Conservation (phyloP, 1,139 yeast species). For the Geotrichum reessii region DNA sequence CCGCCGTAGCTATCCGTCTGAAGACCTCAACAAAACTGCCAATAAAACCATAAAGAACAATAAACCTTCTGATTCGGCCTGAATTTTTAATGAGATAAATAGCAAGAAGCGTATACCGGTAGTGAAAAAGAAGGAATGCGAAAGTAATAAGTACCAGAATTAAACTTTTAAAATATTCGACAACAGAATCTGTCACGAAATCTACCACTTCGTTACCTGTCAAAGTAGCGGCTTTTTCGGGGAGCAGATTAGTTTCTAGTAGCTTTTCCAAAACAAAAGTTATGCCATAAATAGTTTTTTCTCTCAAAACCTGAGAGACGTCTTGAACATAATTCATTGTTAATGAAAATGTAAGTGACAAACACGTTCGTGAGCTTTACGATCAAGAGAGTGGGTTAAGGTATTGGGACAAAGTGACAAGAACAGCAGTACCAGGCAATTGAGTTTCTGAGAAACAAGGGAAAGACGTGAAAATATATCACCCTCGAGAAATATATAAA, state of each 20-base stretch:
- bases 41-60: conserved; percentile 11
- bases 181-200: neutral
- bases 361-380: neutral
- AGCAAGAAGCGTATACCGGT: conserved; percentile 1
- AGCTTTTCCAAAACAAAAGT: neutral
- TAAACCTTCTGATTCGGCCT: neutral
- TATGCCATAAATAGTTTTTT: neutral
- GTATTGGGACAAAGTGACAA: neutral
- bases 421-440: neutral
- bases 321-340: neutral
- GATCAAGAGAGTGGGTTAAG: neutral
- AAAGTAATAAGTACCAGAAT: neutral
- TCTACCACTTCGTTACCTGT: neutral
- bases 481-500: neutral
- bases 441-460: neutral
- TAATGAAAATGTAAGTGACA: neutral
- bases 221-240: neutral
- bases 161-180: neutral
- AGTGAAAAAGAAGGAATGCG: neutral
- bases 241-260: neutral
- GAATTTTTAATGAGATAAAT: conserved; percentile 2
- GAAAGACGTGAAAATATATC: neutral
- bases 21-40: conserved; percentile 8
- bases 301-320: too few relatives aligned
- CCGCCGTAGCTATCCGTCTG: conserved; percentile 10